Base-by-base conservation (phyloP, 495 filamentous ascomycete species). In the Cairneyella variabilis region DNA sequence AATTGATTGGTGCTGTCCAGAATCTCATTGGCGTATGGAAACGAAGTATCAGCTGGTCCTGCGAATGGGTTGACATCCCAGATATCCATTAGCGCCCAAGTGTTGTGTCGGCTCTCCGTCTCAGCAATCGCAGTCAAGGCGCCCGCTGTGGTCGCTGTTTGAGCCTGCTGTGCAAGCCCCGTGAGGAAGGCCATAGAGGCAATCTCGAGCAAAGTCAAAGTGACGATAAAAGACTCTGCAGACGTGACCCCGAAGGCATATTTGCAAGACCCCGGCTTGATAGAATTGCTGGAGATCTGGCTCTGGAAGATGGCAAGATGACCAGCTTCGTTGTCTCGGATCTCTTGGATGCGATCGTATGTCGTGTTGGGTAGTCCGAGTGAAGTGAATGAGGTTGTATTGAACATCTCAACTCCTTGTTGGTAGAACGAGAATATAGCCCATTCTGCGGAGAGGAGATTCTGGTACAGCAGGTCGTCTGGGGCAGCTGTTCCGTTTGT, bases 261-360 rank as follows among this genome's bases (percentile, higher is more conserved):
- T 25, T 71, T 64, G 69, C 77, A 80, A 0, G 68, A 66, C 2
- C 75, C 77, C 1, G 77, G 77, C 57, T 78, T 80, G 26, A 77
- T 51, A 0, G 77, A 79, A 16, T 69, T 71, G 17, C 68, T 62
- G 0, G 76, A 77, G 52, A 79, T 81, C 30, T 69, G 59, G 58
- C 74, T 71, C 51, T 76, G 74, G 66, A 81, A 81, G 61, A 81
- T 71, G 53, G 75, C 76, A 21, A 76, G 59, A 51, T 81, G 77
- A 28, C 76, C 77, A 36, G 77, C 77, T 60, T 79, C 77, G 56
- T 79, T 81, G 64, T 79, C 71, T 41, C 77, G 73, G 44, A 81
- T 78, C 53, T 81, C 73, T 42, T 66, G 60, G 54, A 81, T 71
- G 12, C 75, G 71, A n/a, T 67, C 56, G 48, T 74, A 75, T 1